Evolutionary conservation across 2,329 filamentous ascomycete genomes (phyloP), one percentile per base, ranked within the genome.

Genomic region (Stagonosporopsis tanaceti): DNA sequence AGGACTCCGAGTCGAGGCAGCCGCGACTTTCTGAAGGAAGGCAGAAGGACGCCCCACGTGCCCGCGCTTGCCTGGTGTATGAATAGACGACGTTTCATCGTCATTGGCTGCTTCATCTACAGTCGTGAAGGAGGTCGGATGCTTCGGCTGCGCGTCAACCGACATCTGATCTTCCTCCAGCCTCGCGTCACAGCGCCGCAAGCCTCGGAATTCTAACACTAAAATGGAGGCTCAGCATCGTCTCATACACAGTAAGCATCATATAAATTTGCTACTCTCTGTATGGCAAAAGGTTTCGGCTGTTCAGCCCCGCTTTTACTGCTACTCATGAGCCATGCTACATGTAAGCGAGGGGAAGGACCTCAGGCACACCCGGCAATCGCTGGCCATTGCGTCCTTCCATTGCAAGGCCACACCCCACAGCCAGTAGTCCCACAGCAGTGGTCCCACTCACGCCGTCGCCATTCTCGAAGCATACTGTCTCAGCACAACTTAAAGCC

Each of bases 51-150:
- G 30, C 32, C 32, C 32, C 32, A 41, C 38, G 39, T 39, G 25
- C 11, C 35, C 17, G 45, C 39, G 44, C 44, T 48, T 44, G 47
- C 42, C 47, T 17, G 45, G 40, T 45, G 38, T 25, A 32, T 45
- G 40, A 25, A 35, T 8, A 30, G 20, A 8, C 12, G 12, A 12
- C 20, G 7, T 1, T 8, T 14, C 9, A 9, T 5, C 2, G 6
- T 50, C 11, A 52, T 44, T 52, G 54, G 54, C 34, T 17, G 45
- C 39, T 53, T 44, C 25, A 28, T 27, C 14, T 12, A 17, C 17
- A 8, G 15, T 22, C 17, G n/a, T 27, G n/a, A 35, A 35, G 28
- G 22, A 30, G 25, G n/a, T 24, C 17, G 27, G 27, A 41, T 14
- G 22, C 2, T 41, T 22, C 38, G 38, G 25, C 39, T 24, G 38